phyloP scores from a whole-genome alignment of 1,284 basidiomycete genomes.

The Fomes fomentarius region DNA sequence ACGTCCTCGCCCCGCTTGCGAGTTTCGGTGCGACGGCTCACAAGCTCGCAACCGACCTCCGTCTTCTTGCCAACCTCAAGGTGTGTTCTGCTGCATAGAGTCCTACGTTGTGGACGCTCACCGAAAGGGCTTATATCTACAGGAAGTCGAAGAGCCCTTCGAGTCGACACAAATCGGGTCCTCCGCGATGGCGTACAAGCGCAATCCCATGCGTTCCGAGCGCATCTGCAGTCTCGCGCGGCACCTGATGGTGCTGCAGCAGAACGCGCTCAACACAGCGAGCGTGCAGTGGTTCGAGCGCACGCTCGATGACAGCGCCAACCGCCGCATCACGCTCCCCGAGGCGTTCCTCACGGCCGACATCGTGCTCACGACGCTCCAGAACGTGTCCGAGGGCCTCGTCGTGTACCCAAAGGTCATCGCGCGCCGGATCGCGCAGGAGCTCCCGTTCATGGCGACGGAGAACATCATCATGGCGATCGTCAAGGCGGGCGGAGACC shows the following conservation, averaged over 20 bases:
- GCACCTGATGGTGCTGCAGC: slow-evolving; percentile 91
- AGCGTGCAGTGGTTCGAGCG: slow-evolving; percentile 97
- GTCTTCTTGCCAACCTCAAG: slow-evolving; percentile 92
- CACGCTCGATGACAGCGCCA: slow-evolving; percentile 95
- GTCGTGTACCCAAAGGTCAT: slow-evolving; percentile 99
- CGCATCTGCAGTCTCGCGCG: slow-evolving; percentile 94
- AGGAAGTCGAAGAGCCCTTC: slow-evolving; percentile 99
- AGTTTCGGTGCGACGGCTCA: slow-evolving; percentile 95
- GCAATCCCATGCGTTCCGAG: slow-evolving; percentile 99
- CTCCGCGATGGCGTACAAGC: slow-evolving; percentile 99
- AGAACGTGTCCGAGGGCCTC: slow-evolving; percentile 96
- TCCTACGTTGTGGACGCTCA: too few species aligned
- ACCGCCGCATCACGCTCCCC: slow-evolving; percentile 94
- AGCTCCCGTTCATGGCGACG: slow-evolving; percentile 99
- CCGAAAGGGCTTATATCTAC: too few species aligned
- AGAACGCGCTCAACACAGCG: slow-evolving; percentile 91
- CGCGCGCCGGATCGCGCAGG: slow-evolving; percentile 87
- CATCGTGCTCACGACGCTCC: slow-evolving; percentile 93
- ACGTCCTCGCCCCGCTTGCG: slow-evolving; percentile 89
- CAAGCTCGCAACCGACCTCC: slow-evolving; percentile 97
- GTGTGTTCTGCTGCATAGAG: slow-evolving; percentile 41
- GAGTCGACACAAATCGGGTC: slow-evolving; percentile 99
- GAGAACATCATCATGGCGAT: slow-evolving; percentile 99
- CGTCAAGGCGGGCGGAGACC: slow-evolving; percentile 93
- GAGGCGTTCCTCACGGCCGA: slow-evolving; percentile 98